These are phyloP conservation scores for Solanum ossicruentum DNA, from an alignment of 257 asterid genomes.

Conservation along the genomic window DNA sequence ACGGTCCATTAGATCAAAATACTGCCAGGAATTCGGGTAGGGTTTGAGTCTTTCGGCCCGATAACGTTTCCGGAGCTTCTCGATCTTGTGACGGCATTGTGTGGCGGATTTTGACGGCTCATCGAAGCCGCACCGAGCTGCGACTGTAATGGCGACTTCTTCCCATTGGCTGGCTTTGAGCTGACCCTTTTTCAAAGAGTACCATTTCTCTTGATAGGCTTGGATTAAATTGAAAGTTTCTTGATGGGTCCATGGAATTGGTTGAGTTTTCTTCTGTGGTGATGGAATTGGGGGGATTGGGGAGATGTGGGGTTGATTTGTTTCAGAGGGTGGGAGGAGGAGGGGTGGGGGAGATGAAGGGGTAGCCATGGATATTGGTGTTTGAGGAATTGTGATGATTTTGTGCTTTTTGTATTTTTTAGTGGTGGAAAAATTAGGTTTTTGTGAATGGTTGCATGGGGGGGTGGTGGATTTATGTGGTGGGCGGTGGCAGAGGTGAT, in stretches of 20 bases:
- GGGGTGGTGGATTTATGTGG: not conserved
- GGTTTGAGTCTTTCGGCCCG: constrained; percentile 63
- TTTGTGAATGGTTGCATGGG: not conserved
- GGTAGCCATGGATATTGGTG: not conserved
- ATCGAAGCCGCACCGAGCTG: constrained; percentile 71
- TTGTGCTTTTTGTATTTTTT: not conserved
- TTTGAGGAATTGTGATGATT: not conserved
- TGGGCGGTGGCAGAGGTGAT: constrained; percentile 4
- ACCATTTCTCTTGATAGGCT: constrained; percentile 86
- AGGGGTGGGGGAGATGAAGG: constrained; percentile 7
- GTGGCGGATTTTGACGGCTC: constrained; percentile 72
- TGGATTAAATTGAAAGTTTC: constrained; percentile 81
- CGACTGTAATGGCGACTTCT: constrained; percentile 58
- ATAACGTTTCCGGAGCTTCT: constrained; percentile 81
- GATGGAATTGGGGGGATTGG: constrained; percentile 2
- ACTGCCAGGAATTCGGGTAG: constrained; percentile 68
- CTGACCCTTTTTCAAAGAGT: constrained; percentile 73
- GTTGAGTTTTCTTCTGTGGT: constrained; percentile 44
- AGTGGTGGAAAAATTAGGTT: not conserved
- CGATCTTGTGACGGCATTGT: constrained; percentile 95
- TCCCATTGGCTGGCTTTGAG: constrained; percentile 89
- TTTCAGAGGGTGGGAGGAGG: constrained; percentile 1
- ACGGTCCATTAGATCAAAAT: constrained; percentile 67
- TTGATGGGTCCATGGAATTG: constrained; percentile 75
- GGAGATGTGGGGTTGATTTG: constrained; percentile 6